phyloP scores from a whole-genome alignment of 345 rosid genomes.

The Turritis glabra region DNA sequence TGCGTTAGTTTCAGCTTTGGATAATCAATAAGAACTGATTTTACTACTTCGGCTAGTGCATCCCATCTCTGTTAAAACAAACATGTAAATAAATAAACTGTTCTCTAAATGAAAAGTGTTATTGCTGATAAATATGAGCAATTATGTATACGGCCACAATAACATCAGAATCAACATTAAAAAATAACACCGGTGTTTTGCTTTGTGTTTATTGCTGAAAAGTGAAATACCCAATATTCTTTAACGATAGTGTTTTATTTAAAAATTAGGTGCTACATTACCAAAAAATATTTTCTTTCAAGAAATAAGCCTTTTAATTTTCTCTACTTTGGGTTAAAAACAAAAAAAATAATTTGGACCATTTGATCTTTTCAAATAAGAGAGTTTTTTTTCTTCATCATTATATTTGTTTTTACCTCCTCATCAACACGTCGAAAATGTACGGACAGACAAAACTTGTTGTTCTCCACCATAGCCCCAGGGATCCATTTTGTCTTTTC shows the following conservation, averaged over 20 bases:
- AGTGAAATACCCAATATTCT: background rate
- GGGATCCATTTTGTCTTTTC: conserved; percentile 70
- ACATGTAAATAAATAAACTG: background rate
- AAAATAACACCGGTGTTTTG: background rate
- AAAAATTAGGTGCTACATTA: background rate
- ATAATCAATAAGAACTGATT: conserved; percentile 55
- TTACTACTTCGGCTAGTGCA: conserved; percentile 63
- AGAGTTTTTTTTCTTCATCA: background rate
- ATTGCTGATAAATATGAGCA: background rate
- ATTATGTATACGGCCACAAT: background rate
- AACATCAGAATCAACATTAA: background rate
- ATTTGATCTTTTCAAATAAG: background rate
- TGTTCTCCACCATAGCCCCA: conserved; percentile 84
- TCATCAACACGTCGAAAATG: conserved; percentile 94
- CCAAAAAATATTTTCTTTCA: background rate
- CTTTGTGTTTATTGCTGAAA: background rate
- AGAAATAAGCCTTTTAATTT: background rate
- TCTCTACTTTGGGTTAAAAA: conserved; percentile 3
- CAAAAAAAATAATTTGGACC: background rate
- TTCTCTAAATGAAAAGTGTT: background rate
- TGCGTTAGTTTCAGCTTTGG: conserved; percentile 72
- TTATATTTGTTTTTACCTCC: conserved; percentile 48
- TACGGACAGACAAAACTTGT: conserved; percentile 93
- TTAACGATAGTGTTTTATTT: background rate
- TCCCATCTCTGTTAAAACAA: conserved; percentile 60